Conservation (phyloP, 768 basidiomycete species). For the Terana coerulea region DNA sequence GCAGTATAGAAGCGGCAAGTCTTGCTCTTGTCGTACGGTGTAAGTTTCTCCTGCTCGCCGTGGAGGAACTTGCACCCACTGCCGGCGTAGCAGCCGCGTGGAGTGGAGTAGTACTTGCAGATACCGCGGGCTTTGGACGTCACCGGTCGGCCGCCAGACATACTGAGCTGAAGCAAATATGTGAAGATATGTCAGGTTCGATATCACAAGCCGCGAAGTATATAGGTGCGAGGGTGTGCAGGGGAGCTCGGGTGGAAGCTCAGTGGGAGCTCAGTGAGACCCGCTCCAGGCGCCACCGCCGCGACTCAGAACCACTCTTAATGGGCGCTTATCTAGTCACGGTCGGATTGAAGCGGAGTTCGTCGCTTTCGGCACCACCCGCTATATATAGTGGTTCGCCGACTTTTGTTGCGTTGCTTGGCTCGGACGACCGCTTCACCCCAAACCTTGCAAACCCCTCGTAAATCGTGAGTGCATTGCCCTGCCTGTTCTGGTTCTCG, state of each 20-base stretch:
- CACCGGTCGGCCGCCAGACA: constrained; percentile 41
- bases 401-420: background rate
- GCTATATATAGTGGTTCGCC: no score
- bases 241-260: no score
- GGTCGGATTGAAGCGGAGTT: no score
- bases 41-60: constrained; percentile 45
- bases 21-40: constrained; percentile 71
- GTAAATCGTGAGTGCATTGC: background rate
- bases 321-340: background rate
- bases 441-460: no score
- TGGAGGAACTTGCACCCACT: constrained; percentile 77
- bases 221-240: no score
- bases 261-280: no score
- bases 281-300: no score
- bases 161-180: no score
- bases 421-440: no score
- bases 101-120: constrained; percentile 62
- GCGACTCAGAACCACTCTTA: background rate
- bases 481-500: background rate
- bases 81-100: constrained; percentile 68
- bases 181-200: no score
- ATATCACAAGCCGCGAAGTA: no score
- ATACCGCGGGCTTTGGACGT: constrained; percentile 71
- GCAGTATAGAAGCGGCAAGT: constrained; percentile 60
- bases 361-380: no score